phyloP scores from a whole-genome alignment of 345 rosid species.

The Syzygium grande region DNA sequence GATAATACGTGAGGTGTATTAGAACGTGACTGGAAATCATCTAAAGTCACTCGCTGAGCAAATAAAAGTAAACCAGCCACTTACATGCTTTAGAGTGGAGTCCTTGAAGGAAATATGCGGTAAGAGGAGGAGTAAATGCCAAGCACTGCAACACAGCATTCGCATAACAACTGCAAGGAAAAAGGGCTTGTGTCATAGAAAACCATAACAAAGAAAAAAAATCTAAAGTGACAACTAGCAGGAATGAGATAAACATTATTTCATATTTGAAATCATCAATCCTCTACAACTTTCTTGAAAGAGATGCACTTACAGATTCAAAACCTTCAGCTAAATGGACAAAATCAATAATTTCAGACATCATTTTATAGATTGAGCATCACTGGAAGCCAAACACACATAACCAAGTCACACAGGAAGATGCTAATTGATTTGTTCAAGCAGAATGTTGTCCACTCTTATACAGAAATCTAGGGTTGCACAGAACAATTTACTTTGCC shows the following conservation, averaged over 20 bases:
- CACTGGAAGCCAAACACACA: not conserved
- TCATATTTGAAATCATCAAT: not conserved
- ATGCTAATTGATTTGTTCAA: not conserved
- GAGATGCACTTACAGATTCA: not conserved
- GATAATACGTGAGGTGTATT: not conserved
- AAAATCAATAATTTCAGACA: not conserved
- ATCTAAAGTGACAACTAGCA: not conserved
- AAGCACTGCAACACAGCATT: constrained; percentile 93
- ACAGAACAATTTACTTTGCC: not conserved
- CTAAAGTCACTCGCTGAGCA: not conserved
- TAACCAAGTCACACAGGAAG: not conserved
- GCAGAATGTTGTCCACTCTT: not conserved
- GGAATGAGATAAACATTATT: not conserved
- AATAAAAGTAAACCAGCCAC: constrained; percentile 9
- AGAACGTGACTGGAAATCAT: not conserved
- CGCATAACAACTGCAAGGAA: constrained; percentile 85
- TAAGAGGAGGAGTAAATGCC: constrained; percentile 87
- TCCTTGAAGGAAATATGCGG: constrained; percentile 80
- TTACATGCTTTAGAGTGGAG: constrained; percentile 77
- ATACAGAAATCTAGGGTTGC: not conserved
- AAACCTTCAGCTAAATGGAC: not conserved
- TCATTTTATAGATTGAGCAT: not conserved
- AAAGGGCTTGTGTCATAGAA: not conserved
- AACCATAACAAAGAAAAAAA: not conserved
- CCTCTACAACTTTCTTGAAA: not conserved